A percentile compares a stretch with the other conserved stretches of the same genome.
These are phyloP conservation scores for Massarina eburnea DNA, from an alignment of 2,329 filamentous ascomycete species.

Conservation along the genomic window DNA sequence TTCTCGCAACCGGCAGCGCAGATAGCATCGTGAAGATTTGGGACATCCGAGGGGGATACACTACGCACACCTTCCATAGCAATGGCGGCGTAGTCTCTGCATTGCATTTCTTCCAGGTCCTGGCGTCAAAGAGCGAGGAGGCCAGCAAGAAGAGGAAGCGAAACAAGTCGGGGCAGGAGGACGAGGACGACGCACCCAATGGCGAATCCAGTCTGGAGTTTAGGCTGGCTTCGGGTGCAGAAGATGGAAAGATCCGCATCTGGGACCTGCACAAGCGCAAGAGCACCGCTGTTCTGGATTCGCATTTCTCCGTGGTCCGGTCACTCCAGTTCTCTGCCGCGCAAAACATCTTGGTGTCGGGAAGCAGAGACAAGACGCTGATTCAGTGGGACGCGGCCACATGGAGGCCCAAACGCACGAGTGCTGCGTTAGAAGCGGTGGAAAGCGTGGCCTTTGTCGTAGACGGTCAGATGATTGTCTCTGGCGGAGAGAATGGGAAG, in stretches of 20 bases:
- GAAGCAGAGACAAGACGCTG: slow-evolving; percentile 88
- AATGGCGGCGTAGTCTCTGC: slow-evolving; percentile 91
- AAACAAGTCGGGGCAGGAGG: slow-evolving; percentile 49
- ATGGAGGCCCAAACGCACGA: slow-evolving; percentile 80
- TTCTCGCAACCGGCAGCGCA: slow-evolving; percentile 88
- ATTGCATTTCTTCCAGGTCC: slow-evolving; percentile 84
- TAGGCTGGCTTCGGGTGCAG: slow-evolving; percentile 83
- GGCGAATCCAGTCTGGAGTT: slow-evolving; percentile 62
- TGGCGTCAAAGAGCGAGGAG: slow-evolving; percentile 53
- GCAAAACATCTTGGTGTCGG: slow-evolving; percentile 77
- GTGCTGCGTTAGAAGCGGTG: slow-evolving; percentile 81
- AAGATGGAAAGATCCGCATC: slow-evolving; percentile 88
- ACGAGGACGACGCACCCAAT: slow-evolving; percentile 41
- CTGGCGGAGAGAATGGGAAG: slow-evolving; percentile 80
- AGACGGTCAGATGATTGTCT: slow-evolving; percentile 72
- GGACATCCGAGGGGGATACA: slow-evolving; percentile 87
- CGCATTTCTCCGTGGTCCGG: slow-evolving; percentile 93
- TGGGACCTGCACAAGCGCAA: slow-evolving; percentile 89
- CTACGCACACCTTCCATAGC: slow-evolving; percentile 93
- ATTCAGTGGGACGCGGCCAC: slow-evolving; percentile 86
- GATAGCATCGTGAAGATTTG: slow-evolving; percentile 95
- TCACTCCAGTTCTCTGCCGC: slow-evolving; percentile 77
- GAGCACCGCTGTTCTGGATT: slow-evolving; percentile 76
- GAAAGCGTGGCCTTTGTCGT: slow-evolving; percentile 81
- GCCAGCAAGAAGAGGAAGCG: slow-evolving; percentile 42